Conservation (phyloP, 23 red algal genomes). For the Porphyridium purpureum region DNA sequence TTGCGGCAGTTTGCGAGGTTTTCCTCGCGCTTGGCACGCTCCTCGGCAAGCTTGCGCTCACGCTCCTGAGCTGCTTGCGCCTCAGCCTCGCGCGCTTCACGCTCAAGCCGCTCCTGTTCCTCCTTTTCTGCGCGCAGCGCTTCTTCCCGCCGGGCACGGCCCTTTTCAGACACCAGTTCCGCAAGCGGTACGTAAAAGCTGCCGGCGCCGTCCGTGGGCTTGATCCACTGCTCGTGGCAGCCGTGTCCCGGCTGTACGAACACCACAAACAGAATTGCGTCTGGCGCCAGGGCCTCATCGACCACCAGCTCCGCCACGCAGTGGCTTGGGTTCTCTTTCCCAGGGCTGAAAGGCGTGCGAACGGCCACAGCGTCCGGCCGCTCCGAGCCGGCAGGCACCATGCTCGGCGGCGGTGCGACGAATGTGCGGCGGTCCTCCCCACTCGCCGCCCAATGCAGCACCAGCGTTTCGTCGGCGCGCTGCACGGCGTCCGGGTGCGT, state of each 20-base stretch:
- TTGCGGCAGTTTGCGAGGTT: neutral
- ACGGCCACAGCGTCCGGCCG: constrained; percentile 19
- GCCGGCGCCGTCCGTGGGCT: constrained; percentile 21
- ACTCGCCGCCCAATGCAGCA: constrained; percentile 43
- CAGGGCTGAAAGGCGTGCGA: constrained; percentile 27
- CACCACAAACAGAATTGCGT: constrained; percentile 62
- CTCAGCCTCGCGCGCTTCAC: neutral
- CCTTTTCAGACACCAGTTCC: constrained; percentile 7
- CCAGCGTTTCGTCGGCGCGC: constrained; percentile 24
- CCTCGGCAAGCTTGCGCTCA: constrained; percentile 3
- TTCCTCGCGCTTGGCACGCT: constrained; percentile 16
- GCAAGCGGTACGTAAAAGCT: constrained; percentile 41
- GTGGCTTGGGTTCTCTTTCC: too few relatives aligned
- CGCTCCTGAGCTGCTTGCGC: neutral
- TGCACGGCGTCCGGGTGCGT: constrained; percentile 14
- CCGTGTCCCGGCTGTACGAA: constrained; percentile 22
- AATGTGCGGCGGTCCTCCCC: constrained; percentile 32
- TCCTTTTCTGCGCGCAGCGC: constrained; percentile 9
- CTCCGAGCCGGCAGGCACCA: constrained; percentile 27
- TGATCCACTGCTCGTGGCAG: constrained; percentile 49
- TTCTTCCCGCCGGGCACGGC: constrained; percentile 13
- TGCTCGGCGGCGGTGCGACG: constrained; percentile 14
- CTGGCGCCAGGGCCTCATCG: constrained; percentile 24
- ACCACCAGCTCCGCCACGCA: constrained; percentile 13
- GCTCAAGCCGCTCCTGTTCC: too few relatives aligned